Evolutionary conservation across 495 filamentous ascomycete species (phyloP), one percentile per base, ranked within the genome.

Genomic region (Cercophora samala): DNA sequence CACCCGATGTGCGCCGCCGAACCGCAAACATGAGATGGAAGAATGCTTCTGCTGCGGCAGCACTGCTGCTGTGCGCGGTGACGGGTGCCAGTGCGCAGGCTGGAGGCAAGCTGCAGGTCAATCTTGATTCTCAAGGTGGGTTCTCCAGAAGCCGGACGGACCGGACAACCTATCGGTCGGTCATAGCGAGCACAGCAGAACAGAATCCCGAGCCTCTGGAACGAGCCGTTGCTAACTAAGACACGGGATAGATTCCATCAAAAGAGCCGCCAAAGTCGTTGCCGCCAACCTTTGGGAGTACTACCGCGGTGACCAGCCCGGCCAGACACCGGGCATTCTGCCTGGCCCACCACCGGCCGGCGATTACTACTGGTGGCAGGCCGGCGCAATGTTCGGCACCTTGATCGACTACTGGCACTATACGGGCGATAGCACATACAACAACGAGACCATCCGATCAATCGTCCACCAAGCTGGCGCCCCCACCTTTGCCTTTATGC

Each of bases 341-440:
- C 79, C 80, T 18, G 75, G 78, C 11, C 78, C 77, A 29, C 74
- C 73, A 18, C 70, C 72, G 5, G 52, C 5, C 0, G 73, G 70
- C 0, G 67, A 68, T 1, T 82, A 82, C 68, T 82, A 82, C 73
- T 82, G 91, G 91, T 94, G 91, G 91, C 89, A 93, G 76, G 88
- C 82, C n/a, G 86, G 88, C 18, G 89, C 89, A 59, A 83, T 90
- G 79, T 90, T 89, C 76, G 86, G 86, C 73, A 82, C 86, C n/a
- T 74, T 89, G 68, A 81, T 92, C 64, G 82, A 90, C 67, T 92
- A 92, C 77, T 90, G 86, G 84, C 84, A 84, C 66, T 85, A 85
- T 60, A 90, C 88, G 0, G 85, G 86, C 23, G 87, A 92, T 66
- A 68, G 73, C 11, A 81, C 83, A 5, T 89, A 91, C 74, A 89